These are phyloP conservation scores for Oryza australiensis DNA, from an alignment of 176 grass and related monocot genomes.

Conservation along the genomic window DNA sequence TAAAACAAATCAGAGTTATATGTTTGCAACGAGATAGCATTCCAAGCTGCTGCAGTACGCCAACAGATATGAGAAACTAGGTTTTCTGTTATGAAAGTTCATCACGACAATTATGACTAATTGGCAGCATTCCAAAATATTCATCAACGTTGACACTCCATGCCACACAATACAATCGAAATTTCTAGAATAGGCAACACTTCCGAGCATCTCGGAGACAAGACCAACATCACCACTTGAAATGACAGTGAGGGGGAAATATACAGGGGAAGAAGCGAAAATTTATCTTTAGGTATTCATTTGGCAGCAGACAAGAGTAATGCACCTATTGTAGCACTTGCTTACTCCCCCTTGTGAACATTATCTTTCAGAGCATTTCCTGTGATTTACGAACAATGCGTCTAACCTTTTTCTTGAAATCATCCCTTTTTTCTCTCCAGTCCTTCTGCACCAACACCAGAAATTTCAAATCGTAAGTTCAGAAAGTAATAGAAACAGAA, in stretches of 20 bases:
- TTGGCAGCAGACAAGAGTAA: background rate
- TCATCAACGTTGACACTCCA: constrained; percentile 24
- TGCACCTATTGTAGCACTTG: constrained; percentile 25
- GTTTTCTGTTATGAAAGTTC: constrained; percentile 33
- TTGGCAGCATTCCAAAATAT: constrained; percentile 45
- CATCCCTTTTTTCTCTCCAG: constrained; percentile 89
- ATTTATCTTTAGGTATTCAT: constrained; percentile 23
- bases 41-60: background rate
- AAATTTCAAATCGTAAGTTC: constrained; percentile 6
- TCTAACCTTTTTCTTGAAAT: constrained; percentile 95
- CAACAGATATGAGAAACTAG: background rate
- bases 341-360: constrained; percentile 34
- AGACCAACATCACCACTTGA: constrained; percentile 42
- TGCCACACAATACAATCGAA: constrained; percentile 50
- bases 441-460: constrained; percentile 70
- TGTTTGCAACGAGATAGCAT: background rate
- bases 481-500: constrained; percentile 3
- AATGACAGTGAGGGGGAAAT: constrained; percentile 44
- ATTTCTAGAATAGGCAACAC: constrained; percentile 31
- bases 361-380: constrained; percentile 75
- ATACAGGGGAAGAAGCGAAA: constrained; percentile 49
- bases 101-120: constrained; percentile 17
- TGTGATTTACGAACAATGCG: constrained; percentile 77
- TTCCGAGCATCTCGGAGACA: constrained; percentile 29
- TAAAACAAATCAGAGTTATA: background rate